Percentiles rank a stretch among this genome's conserved stretches.
These are phyloP conservation scores for Cutaneotrichosporon spelunceum DNA, from an alignment of 1,284 basidiomycete genomes.

Conservation along the genomic window DNA sequence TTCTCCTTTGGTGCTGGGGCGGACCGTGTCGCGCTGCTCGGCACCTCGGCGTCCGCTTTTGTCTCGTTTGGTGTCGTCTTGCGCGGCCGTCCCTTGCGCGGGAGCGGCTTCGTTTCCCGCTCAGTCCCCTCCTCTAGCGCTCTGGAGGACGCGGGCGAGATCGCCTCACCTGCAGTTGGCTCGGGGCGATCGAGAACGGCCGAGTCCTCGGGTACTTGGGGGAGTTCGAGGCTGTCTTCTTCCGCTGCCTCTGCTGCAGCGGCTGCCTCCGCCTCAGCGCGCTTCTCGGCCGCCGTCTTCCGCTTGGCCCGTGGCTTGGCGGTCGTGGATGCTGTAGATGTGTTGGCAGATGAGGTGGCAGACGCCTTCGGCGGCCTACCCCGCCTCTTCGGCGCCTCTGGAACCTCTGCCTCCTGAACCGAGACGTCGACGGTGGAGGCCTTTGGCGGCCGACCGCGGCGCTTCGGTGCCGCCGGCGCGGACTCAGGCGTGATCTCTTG, in stretches of 20 bases:
- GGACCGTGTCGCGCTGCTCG: conserved; percentile 1
- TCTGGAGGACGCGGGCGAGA: not conserved
- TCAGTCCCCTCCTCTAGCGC: conserved; percentile 3
- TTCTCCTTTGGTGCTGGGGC: conserved; percentile 5
- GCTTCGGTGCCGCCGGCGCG: conserved; percentile 6
- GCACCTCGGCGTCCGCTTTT: conserved; percentile 6
- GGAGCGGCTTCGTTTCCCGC: conserved; percentile 23
- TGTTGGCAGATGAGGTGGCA: conserved; percentile 6
- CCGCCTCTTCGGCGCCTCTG: conserved; percentile 9
- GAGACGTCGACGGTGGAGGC: not conserved
- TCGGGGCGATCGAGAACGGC: not conserved
- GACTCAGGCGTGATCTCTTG: conserved; percentile 1
- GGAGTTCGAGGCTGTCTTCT: conserved; percentile 2
- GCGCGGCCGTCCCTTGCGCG: conserved; percentile 11
- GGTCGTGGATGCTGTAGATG: not conserved
- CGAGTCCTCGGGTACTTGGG: conserved; percentile 4
- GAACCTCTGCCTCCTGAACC: not conserved
- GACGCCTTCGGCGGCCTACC: conserved; percentile 15
- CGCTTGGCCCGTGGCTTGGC: conserved; percentile 8
- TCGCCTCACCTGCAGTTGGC: not conserved
- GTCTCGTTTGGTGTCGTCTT: conserved; percentile 4
- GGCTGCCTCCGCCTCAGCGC: conserved; percentile 11
- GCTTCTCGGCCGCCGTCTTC: conserved; percentile 17
- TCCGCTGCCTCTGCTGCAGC: conserved; percentile 7
- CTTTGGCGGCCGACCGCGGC: conserved; percentile 15